Percentiles rank a stretch among this genome's conserved stretches.
Conservation (phyloP, 2,329 filamentous ascomycete genomes). For the Aspergillus chevalieri region DNA sequence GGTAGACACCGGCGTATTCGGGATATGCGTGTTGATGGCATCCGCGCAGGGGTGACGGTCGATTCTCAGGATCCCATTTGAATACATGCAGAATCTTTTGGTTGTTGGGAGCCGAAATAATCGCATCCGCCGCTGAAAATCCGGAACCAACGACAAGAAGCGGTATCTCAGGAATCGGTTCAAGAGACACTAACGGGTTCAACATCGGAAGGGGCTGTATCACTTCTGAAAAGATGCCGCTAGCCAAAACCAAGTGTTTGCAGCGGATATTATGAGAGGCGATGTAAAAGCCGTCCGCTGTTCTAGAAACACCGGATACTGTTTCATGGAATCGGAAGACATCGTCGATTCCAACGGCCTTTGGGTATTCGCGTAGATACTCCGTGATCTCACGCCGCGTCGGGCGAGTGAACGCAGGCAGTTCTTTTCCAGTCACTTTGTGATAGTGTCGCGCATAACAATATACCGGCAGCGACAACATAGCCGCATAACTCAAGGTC, state of each 20-base stretch:
- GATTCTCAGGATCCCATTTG: slow-evolving; percentile 52
- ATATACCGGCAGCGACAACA: slow-evolving; percentile 56
- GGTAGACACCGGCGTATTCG: slow-evolving; percentile 56
- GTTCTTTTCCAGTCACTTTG: slow-evolving; percentile 32
- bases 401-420: slow-evolving; percentile 51
- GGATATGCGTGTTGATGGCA: slow-evolving; percentile 58
- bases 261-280: slow-evolving; percentile 49
- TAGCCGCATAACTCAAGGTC: slow-evolving; percentile 56
- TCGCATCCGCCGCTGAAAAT: slow-evolving; percentile 57
- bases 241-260: slow-evolving; percentile 53
- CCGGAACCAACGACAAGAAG: slow-evolving; percentile 56
- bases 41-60: slow-evolving; percentile 51
- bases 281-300: slow-evolving; percentile 44
- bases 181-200: slow-evolving; percentile 37
- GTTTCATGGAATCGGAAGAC: slow-evolving; percentile 40
- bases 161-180: slow-evolving; percentile 27
- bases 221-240: slow-evolving; percentile 52
- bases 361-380: slow-evolving; percentile 51
- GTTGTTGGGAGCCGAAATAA: slow-evolving; percentile 47
- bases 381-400: slow-evolving; percentile 50
- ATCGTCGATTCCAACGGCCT: slow-evolving; percentile 47
- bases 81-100: slow-evolving; percentile 55
- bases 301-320: slow-evolving; percentile 41
- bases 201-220: slow-evolving; percentile 48
- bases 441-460: slow-evolving; percentile 50